Base-by-base conservation (phyloP, 2,329 filamentous ascomycete species). In the Arthrocladium fulminans region DNA sequence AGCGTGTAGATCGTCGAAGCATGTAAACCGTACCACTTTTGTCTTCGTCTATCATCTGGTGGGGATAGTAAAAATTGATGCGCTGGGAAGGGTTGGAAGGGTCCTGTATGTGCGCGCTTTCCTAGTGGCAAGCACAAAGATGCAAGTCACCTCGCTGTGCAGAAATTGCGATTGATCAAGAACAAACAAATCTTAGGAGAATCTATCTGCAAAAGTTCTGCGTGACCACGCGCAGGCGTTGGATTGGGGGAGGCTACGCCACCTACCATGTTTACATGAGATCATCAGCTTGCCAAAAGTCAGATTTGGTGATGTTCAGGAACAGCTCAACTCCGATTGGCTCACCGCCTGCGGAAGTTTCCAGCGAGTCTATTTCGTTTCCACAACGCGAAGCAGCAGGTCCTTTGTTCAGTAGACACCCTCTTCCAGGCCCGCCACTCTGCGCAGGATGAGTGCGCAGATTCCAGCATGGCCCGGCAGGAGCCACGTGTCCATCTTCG, bases 401-500 rank as follows among this genome's bases (percentile, higher is more conserved):
- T 7, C 23, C 24, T 15, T 32, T n/a, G n/a, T n/a, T n/a, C n/a
- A n/a, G n/a, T n/a, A n/a, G 23, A 7, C 42, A 20, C 9, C 7
- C 12, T 10, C 13, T 8, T 25, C 19, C 4, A 9, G 9, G 4
- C 19, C 9, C 5, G 9, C 37, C 17, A 15, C 37, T 22, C 8
- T 22, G 37, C 22, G 19, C 37, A 19, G 7, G 4, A 40, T 40
- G 22, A 45, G 19, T 15, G 8, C 29, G 7, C 15, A 24, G 30
- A 22, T 19, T 10, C n/a, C 29, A 38, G 17, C 40, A 59, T 72
- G 67, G 61, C 55, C 62, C 17, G 63, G 69, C 34, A 69, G 74
- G 13, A 75, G 75, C 13, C 73, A 80, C 57, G 61, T 83, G 29
- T 66, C 74, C 13, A 72, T 88, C 9, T 92, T 96, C 63, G 71